Evolutionary conservation across 805 yeast genomes (phyloP), one percentile per base, ranked within the genome.

Genomic region (Saccharomycopsis malanga): DNA sequence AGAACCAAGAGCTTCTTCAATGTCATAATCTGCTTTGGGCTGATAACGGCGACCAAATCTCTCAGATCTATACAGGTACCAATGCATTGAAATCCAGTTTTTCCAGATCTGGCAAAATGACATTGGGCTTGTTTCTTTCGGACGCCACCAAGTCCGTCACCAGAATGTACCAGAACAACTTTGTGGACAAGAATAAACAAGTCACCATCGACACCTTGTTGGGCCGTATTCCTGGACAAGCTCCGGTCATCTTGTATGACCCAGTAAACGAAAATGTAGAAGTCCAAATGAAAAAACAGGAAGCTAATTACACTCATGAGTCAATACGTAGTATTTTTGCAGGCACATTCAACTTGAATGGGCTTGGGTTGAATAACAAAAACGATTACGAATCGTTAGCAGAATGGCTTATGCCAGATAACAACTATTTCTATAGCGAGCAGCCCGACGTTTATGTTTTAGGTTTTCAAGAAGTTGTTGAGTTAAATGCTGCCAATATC

Each of bases 71-170:
- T 64, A 91, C 98, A 0, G 98, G 98, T 24, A 93, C 99, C 0
- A 95, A 95, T 52, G 99, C 99, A 0, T 71, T 93, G 53, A 93
- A 93, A 63, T 86, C 96, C 0, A 87, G 96, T 3, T 93, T 84
- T 59, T 86, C 98, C 1, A 76, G 99, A 60, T 37, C 36, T 21
- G 81, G 86, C 24, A 91, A 89, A 58, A 88, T 89, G 97, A 87
- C 91, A 38, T 67, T 93, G 46, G 98, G 98, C 0, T 97, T 98
- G 30, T 96, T 97, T 0, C 65, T 93, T n/a, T 84, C 96, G 0
- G 99, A 93, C 66, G 96, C 94, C 3, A 88, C 98, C 1, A 93
- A 93, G 64, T 87, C 96, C 0, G 96, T 93, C 6, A 82, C 95
- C 36, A 73, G 99, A 64, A 80, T 93, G 77, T 93, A 93, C 62